Percentiles rank a stretch among this genome's conserved stretches.
Evolutionary conservation across 2,329 filamentous ascomycete genomes (phyloP).

Genomic region (Sclerotinia minor): DNA sequence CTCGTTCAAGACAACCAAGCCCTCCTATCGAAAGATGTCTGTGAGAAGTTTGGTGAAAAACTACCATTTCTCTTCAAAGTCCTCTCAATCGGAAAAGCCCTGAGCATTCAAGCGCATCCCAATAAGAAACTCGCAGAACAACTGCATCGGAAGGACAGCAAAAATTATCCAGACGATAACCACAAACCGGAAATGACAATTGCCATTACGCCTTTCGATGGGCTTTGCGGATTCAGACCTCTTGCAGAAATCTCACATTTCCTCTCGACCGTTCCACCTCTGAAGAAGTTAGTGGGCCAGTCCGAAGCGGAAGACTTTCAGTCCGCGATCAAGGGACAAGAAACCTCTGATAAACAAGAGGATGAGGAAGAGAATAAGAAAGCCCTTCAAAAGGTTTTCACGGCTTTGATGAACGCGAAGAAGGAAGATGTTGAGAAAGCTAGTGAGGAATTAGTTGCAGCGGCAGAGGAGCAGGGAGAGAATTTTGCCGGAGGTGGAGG

Average conservation of each 20-base stretch:
- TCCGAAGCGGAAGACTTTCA: slow-evolving; percentile 59
- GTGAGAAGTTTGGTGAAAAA: slow-evolving; percentile 73
- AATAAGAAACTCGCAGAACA: slow-evolving; percentile 93
- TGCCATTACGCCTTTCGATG: slow-evolving; percentile 93
- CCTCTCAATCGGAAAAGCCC: slow-evolving; percentile 89
- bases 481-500: slow-evolving; percentile 76
- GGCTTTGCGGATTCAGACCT: slow-evolving; percentile 92
- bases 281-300: slow-evolving; percentile 67
- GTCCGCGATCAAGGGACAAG: slow-evolving; percentile 54
- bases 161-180: slow-evolving; percentile 98
- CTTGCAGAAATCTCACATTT: slow-evolving; percentile 85
- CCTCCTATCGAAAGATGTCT: slow-evolving; percentile 73
- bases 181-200: slow-evolving; percentile 99
- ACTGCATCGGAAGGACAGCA: slow-evolving; percentile 80
- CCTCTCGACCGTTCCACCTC: slow-evolving; percentile 56
- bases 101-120: slow-evolving; percentile 95
- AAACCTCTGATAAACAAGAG: slow-evolving; percentile 43
- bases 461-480: slow-evolving; percentile 66
- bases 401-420: slow-evolving; percentile 75
- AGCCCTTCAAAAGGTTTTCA: slow-evolving; percentile 73
- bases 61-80: slow-evolving; percentile 98
- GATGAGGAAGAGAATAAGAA: slow-evolving; percentile 68
- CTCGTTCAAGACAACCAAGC: slow-evolving; percentile 84
- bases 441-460: slow-evolving; percentile 66
- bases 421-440: slow-evolving; percentile 64